phyloP scores from a whole-genome alignment of 2,329 filamentous ascomycete species.

The Lachnellula occidentalis region DNA sequence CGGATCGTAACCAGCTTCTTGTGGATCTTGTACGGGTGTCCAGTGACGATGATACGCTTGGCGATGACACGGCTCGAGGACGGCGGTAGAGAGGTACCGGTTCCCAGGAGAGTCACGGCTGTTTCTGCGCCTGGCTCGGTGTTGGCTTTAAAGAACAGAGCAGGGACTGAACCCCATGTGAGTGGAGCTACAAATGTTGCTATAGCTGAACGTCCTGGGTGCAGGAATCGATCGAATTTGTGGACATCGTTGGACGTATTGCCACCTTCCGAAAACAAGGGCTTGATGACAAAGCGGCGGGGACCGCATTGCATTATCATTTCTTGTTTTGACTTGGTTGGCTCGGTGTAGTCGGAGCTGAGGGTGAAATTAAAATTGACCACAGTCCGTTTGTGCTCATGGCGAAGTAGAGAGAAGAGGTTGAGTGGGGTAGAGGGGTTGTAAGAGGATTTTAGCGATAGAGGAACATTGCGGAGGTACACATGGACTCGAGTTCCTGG shows the following conservation, averaged over 20 bases:
- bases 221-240: constrained; percentile 89
- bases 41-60: constrained; percentile 89
- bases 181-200: constrained; percentile 86
- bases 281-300: constrained; percentile 80
- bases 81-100: constrained; percentile 79
- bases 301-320: constrained; percentile 88
- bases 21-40: constrained; percentile 98
- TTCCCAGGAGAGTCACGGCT: constrained; percentile 70
- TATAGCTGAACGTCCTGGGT: constrained; percentile 84
- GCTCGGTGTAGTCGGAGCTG: constrained; percentile 66
- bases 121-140: constrained; percentile 40
- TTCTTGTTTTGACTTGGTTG: constrained; percentile 88
- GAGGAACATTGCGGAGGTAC: constrained; percentile 58
- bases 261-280: constrained; percentile 82
- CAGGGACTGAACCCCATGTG: constrained; percentile 87
- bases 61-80: constrained; percentile 75
- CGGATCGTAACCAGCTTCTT: constrained; percentile 94
- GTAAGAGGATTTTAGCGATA: constrained; percentile 47
- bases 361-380: constrained; percentile 88
- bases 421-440: constrained; percentile 57
- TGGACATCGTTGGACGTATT: constrained; percentile 94
- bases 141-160: constrained; percentile 74
- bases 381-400: constrained; percentile 90
- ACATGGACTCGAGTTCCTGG: constrained; percentile 80
- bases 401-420: constrained; percentile 80